phyloP scores from a whole-genome alignment of 2,329 filamentous ascomycete species.

The Calonectria honghensis region DNA sequence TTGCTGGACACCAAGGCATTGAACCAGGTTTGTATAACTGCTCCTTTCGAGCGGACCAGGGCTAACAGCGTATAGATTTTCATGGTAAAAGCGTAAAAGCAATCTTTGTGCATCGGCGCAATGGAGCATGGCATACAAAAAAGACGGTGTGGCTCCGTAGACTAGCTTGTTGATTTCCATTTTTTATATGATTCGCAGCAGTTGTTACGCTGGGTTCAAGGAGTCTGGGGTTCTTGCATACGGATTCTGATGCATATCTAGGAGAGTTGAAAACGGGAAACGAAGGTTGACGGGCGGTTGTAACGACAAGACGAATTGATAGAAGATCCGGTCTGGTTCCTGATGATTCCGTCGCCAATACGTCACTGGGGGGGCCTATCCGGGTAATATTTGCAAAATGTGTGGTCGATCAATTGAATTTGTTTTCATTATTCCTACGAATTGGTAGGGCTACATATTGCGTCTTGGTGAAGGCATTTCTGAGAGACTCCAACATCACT shows the following conservation, averaged over 20 bases:
- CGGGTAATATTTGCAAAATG: background rate
- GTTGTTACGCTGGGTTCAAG: slow-evolving; percentile 17
- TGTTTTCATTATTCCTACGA: slow-evolving; percentile 41
- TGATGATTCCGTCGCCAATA: slow-evolving; percentile 35
- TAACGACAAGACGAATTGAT: slow-evolving; percentile 27
- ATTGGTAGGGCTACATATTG: slow-evolving; percentile 28
- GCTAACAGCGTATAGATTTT: slow-evolving; percentile 73
- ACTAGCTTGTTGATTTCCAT: slow-evolving; percentile 12
- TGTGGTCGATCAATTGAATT: slow-evolving; percentile 34
- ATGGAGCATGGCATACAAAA: slow-evolving; percentile 24
- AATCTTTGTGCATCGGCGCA: background rate
- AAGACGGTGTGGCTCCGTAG: slow-evolving; percentile 17
- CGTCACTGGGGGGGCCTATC: slow-evolving; percentile 3
- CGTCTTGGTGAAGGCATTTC: slow-evolving; percentile 30
- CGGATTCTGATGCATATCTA: slow-evolving; percentile 21
- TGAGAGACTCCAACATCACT: slow-evolving; percentile 6
- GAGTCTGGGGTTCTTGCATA: slow-evolving; percentile 34
- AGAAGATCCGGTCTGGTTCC: slow-evolving; percentile 22
- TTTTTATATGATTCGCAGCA: slow-evolving; percentile 19
- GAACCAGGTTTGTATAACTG: slow-evolving; percentile 82
- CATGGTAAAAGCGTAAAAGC: slow-evolving; percentile 75
- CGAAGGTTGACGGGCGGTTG: slow-evolving; percentile 1
- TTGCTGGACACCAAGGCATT: slow-evolving; percentile 87
- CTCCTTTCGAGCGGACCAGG: background rate
- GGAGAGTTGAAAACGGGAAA: background rate